phyloP scores from a whole-genome alignment of 192 early-diverging fungal genomes.

The Gryganskiella cystojenkinii region DNA sequence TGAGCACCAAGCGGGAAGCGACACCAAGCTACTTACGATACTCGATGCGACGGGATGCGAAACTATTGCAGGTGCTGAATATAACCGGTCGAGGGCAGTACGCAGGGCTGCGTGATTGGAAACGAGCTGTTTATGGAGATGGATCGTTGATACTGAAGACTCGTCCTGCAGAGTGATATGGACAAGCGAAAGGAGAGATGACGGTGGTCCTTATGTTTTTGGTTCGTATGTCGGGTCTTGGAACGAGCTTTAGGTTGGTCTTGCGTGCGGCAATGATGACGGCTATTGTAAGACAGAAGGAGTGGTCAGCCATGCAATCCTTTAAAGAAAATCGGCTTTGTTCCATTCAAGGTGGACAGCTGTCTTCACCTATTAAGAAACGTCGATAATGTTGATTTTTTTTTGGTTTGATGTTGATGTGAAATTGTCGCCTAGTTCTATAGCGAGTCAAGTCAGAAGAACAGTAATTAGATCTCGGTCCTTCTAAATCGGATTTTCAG shows the following conservation, averaged over 20 bases:
- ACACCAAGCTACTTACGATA: too few relatives aligned
- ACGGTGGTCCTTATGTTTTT: conserved; percentile 2
- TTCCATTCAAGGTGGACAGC: conserved; percentile 3
- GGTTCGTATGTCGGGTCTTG: not conserved
- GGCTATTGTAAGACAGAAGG: conserved; percentile 7
- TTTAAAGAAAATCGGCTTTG: not conserved
- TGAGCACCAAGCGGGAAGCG: too few relatives aligned
- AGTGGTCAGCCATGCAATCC: not conserved
- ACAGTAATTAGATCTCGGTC: conserved; percentile 3
- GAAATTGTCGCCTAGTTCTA: not conserved
- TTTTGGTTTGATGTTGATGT: not conserved
- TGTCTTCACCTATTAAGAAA: conserved; percentile 3
- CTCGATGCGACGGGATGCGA: too few relatives aligned
- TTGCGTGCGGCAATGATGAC: not conserved
- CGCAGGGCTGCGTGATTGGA: too few relatives aligned
- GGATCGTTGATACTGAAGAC: too few relatives aligned
- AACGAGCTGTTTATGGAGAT: too few relatives aligned
- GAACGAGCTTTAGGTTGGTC: not conserved
- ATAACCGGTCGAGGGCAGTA: too few relatives aligned
- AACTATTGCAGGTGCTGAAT: too few relatives aligned
- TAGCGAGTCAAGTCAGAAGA: conserved; percentile 9
- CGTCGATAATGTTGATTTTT: not conserved
- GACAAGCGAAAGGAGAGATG: conserved; percentile 5
- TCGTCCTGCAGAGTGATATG: too few relatives aligned
- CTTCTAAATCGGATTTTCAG: not conserved